Evolutionary conservation across 371 early-diverging fungal genomes (phyloP).

Genomic region (Mucor velutinosus): DNA sequence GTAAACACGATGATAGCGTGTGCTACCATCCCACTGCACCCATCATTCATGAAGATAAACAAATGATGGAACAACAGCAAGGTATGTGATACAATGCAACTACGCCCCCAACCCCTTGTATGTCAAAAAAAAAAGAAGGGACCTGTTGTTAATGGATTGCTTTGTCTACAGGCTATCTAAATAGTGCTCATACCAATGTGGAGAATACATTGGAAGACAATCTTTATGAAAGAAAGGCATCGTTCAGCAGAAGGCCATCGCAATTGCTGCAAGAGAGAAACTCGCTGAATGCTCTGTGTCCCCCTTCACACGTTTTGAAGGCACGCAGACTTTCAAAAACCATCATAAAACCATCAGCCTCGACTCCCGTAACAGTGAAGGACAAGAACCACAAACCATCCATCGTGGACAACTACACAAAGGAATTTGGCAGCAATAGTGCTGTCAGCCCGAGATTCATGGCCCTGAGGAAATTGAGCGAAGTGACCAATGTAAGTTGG

Average conservation of each 20-base stretch:
- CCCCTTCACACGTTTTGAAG: constrained; percentile 41
- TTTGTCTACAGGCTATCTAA: not conserved
- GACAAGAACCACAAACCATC: constrained; percentile 13
- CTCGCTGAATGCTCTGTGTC: constrained; percentile 31
- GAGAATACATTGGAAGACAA: constrained; percentile 13
- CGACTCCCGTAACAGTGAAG: constrained; percentile 3
- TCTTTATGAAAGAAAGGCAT: constrained; percentile 2
- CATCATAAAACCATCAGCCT: constrained; percentile 9
- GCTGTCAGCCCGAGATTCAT: constrained; percentile 52
- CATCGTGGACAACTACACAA: constrained; percentile 9
- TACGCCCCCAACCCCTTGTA: not conserved
- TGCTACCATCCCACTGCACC: constrained; percentile 10
- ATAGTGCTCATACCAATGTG: not conserved
- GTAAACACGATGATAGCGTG: not conserved
- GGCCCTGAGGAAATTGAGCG: constrained; percentile 46
- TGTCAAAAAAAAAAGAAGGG: constrained; percentile 6
- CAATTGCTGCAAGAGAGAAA: constrained; percentile 13
- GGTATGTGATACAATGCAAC: constrained; percentile 4
- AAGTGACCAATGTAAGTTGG: constrained; percentile 30
- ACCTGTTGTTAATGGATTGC: not conserved
- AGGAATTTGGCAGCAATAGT: constrained; percentile 27
- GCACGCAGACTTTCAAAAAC: constrained; percentile 32
- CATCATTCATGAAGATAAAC: constrained; percentile 2
- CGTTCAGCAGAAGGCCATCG: constrained; percentile 13
- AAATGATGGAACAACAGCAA: not conserved